These are phyloP conservation scores for carrot (Daucus carota) DNA, from an alignment of 129 eudicot species.

Conservation along the genomic window DNA sequence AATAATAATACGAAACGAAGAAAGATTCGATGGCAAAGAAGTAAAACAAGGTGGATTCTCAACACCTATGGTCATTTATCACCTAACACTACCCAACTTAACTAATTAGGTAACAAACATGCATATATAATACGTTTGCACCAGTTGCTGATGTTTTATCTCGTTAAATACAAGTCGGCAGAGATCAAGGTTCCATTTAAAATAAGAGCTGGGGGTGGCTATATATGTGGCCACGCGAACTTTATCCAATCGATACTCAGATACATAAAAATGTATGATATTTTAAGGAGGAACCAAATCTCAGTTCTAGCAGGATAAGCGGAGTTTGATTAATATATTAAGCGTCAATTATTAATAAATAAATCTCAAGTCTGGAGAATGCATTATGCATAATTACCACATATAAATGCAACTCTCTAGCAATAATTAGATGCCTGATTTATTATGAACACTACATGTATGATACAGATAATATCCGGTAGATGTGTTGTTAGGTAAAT, in stretches of 20 bases:
- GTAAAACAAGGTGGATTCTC: background rate
- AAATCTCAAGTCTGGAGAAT: too few species aligned
- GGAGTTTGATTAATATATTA: background rate
- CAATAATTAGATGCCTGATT: background rate
- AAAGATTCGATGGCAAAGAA: conserved; percentile 10
- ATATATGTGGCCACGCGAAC: background rate
- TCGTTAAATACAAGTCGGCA: background rate
- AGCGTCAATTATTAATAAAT: too few species aligned
- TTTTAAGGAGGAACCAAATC: background rate
- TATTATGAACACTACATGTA: background rate
- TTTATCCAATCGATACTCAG: background rate
- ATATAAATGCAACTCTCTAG: background rate
- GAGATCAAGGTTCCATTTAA: background rate
- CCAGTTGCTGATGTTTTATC: background rate
- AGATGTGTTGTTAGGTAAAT: too few species aligned
- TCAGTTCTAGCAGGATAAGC: background rate
- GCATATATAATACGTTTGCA: background rate
- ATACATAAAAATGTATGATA: background rate
- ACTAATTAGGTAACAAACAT: background rate
- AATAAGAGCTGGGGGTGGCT: background rate
- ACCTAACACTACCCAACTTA: background rate
- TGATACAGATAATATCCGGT: too few species aligned
- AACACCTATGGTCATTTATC: background rate
- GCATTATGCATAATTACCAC: background rate
- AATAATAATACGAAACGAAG: background rate